A percentile compares a stretch with the other conserved stretches of the same genome.
These are phyloP conservation scores for Silene vulgaris DNA, from an alignment of 179 eudicot species.

Conservation along the genomic window DNA sequence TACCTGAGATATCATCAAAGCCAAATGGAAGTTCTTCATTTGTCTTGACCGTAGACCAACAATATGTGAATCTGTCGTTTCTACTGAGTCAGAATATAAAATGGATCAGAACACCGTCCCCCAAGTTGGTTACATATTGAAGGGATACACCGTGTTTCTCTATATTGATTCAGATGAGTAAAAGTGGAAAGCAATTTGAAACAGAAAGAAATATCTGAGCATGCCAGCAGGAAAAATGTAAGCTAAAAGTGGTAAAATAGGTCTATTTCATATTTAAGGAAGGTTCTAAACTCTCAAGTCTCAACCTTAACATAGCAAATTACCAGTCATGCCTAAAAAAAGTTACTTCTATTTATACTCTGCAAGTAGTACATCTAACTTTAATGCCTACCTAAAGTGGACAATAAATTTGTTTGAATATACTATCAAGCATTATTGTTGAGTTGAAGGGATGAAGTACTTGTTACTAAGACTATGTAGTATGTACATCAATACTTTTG, in stretches of 20 bases:
- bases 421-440: no score
- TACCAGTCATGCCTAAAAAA: not conserved
- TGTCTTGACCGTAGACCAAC: conserved; percentile 68
- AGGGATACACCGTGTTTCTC: no score
- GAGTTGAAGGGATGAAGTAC: no score
- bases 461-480: no score
- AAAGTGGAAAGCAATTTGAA: not conserved
- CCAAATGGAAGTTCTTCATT: conserved; percentile 95
- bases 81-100: conserved; percentile 49
- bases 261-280: not conserved
- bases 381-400: no score
- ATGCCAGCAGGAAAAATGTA: not conserved
- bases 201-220: not conserved
- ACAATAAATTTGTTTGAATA: no score
- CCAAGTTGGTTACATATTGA: no score
- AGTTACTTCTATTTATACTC: no score
- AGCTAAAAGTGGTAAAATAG: not conserved
- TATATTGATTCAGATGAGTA: no score
- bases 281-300: not conserved
- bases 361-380: no score
- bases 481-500: no score
- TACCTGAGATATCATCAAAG: conserved; percentile 97
- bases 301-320: conserved; percentile 5
- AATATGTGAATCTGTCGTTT: conserved; percentile 61
- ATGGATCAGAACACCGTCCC: no score